Base-by-base conservation (phyloP, 2,329 filamentous ascomycete genomes). In the Phialemonium atrogriseum region DNA sequence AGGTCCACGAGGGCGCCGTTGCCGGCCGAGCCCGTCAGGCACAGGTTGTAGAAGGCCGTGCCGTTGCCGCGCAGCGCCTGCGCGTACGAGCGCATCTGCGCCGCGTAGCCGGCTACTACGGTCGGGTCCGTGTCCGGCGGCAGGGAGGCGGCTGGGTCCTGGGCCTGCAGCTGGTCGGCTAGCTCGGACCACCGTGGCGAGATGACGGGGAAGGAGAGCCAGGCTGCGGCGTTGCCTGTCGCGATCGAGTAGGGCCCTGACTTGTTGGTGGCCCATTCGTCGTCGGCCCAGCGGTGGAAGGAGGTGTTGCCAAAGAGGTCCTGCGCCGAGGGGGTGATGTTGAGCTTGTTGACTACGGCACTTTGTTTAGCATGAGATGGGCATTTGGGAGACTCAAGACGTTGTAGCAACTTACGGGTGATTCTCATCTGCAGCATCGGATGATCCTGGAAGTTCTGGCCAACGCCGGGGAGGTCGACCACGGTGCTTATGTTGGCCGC, bases 71-170 rank as follows among this genome's bases (percentile, higher is more conserved):
- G 46, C 27, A 60, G 50, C 5, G 54, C 48, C 2, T 44, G 29
- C 2, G 56, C 55, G 32, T 59, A 52, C 11, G 50, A 42, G 30
- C 51, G 49, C 49, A 60, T 59, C 38, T 62, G 59, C 7, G 49
- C 27, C 4, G 17, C 27, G 40, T 60, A 64, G 14, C 62, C 61
- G 3, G 52, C 50, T 4, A 55, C 42, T 6, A 64, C 56, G 6
- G 52, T 49, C 0, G 51, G 40, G 31, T 60, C 46, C 7, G 51
- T 50, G 16, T 45, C 48, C 3, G 40, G 20, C 2, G 56, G 55
- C 7, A 64, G 48, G 29, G 55, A 54, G 5, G 42, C 32, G 2
- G 50, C 42, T 5, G 56, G 50, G 39, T 56, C 51, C 27, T 61
- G 56, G 14, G 44, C 32, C 2, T 35, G 27, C 11, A 54, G 48